Base-by-base conservation (phyloP, 176 grass and related monocot species). In the Oryza glumipatula region DNA sequence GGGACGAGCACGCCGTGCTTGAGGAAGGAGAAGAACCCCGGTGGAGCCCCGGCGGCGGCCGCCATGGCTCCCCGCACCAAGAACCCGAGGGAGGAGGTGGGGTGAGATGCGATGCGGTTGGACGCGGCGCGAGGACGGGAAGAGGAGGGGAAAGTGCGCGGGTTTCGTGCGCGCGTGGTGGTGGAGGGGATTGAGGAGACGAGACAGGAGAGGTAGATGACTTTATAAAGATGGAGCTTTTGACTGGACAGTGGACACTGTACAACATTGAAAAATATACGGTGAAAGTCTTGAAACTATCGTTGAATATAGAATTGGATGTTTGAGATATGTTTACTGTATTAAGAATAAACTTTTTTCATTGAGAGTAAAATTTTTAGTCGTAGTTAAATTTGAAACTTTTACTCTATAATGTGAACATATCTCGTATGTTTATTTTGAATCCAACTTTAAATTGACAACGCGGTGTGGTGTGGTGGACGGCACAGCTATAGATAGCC, bases 1-100 rank as follows among this genome's bases (percentile, higher is more conserved):
- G 85, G 85, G 51, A 93, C 38, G 61, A 74, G 51, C 7, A 73
- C 33, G 24, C 85, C 85, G 65, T 90, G 85, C 72, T 81, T 81
- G 0, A 90, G 88, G 24, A 88, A 87, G 1, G 72, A 24, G 33
- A 84, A 66, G 81, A 84, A 85, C 10, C 77, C 54, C 45, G 88
- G 71, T 9, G 36, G 80, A 21, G 41, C 16, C 19, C 11, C 58
- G 77, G 19, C 26, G 11, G 41, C 48, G 4, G 80, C 43, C 17
- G 80, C 75, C 86, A 92, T 89, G 78, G 83, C 63, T n/a, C 58
- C 4, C 15, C 3, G 15, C 19, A 2, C 7, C 11, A 35, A 58
- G 71, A 21, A 16, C 0, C 0, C 46, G 65, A 81, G 48, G 12
- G 65, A 81, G 71, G 33, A 21, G 76, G 5, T 44, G 7, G 60